phyloP scores from a whole-genome alignment of 2,329 filamentous ascomycete genomes.

The Aspergillus hortae region DNA sequence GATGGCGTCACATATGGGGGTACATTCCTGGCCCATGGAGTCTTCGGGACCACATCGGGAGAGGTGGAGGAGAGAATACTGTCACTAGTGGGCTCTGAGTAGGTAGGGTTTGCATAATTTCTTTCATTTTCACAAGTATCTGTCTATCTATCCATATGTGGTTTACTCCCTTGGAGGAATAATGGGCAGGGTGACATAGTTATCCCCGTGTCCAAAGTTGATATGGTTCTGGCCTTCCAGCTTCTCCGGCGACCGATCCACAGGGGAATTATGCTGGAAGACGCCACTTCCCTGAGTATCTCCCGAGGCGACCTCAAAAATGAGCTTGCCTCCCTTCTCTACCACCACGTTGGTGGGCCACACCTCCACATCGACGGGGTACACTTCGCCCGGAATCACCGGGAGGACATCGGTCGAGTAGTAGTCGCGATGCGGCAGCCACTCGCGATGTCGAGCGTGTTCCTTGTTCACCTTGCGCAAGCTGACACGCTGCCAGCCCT shows the following conservation, averaged over 20 bases:
- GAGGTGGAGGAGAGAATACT: not conserved
- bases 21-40: not conserved
- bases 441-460: slow-evolving; percentile 43
- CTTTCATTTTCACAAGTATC: not conserved
- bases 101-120: not conserved
- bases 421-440: slow-evolving; percentile 50
- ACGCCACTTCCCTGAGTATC: slow-evolving; percentile 52
- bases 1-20: not conserved
- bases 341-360: slow-evolving; percentile 39
- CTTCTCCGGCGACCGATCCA: slow-evolving; percentile 39
- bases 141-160: not conserved
- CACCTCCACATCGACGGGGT: slow-evolving; percentile 47
- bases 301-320: slow-evolving; percentile 34
- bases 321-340: slow-evolving; percentile 28
- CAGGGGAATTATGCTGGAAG: slow-evolving; percentile 45
- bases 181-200: slow-evolving; percentile 49
- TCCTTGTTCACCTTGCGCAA: slow-evolving; percentile 47
- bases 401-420: slow-evolving; percentile 46
- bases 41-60: slow-evolving; percentile 23
- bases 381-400: slow-evolving; percentile 49
- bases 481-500: slow-evolving; percentile 54
- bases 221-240: slow-evolving; percentile 49
- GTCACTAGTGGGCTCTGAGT: not conserved
- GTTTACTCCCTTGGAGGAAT: slow-evolving; percentile 31
- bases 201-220: slow-evolving; percentile 46